Conservation (phyloP, 2,329 filamentous ascomycete genomes). For the Keithomyces neogunnii region DNA sequence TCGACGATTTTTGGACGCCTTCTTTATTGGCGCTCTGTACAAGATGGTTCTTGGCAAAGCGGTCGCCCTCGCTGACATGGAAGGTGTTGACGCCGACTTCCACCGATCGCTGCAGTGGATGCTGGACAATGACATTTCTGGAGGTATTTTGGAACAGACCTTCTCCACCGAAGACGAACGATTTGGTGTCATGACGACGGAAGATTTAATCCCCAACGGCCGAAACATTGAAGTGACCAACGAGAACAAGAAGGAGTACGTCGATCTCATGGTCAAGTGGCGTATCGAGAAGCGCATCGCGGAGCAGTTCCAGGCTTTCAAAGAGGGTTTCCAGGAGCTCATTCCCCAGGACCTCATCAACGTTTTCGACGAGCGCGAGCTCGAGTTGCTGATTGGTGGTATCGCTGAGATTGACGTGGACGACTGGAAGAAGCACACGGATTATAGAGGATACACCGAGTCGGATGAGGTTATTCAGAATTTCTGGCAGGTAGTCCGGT, state of each 20-base stretch:
- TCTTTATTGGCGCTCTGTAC: slow-evolving; percentile 98
- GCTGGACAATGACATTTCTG: slow-evolving; percentile 90
- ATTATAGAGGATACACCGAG: slow-evolving; percentile 97
- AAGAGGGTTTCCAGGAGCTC: slow-evolving; percentile 93
- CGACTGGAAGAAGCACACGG: slow-evolving; percentile 99
- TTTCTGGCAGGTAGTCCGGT: slow-evolving; percentile 97
- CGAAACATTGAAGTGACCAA: slow-evolving; percentile 94
- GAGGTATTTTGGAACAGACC: slow-evolving; percentile 86
- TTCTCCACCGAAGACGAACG: slow-evolving; percentile 97
- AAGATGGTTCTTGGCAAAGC: slow-evolving; percentile 98
- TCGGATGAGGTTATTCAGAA: slow-evolving; percentile 94
- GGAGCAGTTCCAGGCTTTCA: slow-evolving; percentile 97
- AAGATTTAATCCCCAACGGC: slow-evolving; percentile 86
- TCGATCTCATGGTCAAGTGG: slow-evolving; percentile 98
- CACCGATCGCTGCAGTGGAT: slow-evolving; percentile 96
- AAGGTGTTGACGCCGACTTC: slow-evolving; percentile 96
- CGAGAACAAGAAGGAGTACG: slow-evolving; percentile 98
- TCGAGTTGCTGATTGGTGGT: slow-evolving; percentile 93
- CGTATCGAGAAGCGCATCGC: slow-evolving; percentile 97
- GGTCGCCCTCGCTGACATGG: slow-evolving; percentile 90
- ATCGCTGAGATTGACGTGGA: slow-evolving; percentile 99
- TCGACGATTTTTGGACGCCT: slow-evolving; percentile 91
- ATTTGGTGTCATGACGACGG: slow-evolving; percentile 88
- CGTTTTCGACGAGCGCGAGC: slow-evolving; percentile 95
- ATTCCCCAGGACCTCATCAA: slow-evolving; percentile 96